Percentiles rank a stretch among this genome's conserved stretches.
Conservation (phyloP, 2,329 filamentous ascomycete genomes). For the Exophiala viscosa region DNA sequence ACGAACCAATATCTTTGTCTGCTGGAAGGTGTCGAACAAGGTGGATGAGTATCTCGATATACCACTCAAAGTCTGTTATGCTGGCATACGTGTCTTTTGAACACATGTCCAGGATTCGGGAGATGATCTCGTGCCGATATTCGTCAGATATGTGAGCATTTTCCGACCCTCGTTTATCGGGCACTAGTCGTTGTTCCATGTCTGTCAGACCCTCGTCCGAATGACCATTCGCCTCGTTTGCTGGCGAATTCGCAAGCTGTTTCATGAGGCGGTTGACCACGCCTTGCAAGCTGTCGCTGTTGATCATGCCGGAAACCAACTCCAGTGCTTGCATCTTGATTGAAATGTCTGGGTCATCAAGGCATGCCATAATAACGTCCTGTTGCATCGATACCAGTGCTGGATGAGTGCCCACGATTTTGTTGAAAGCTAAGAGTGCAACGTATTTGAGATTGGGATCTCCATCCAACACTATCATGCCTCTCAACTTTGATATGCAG, state of each 20-base stretch:
- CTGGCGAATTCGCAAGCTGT: conserved; percentile 69
- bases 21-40: conserved; percentile 46
- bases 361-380: conserved; percentile 92
- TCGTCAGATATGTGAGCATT: conserved; percentile 72
- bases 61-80: conserved; percentile 93
- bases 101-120: conserved; percentile 82
- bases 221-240: conserved; percentile 37
- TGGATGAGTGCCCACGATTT: conserved; percentile 84
- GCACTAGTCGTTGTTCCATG: conserved; percentile 53
- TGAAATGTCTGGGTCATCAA: conserved; percentile 92
- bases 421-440: conserved; percentile 89
- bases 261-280: conserved; percentile 84
- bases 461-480: conserved; percentile 89
- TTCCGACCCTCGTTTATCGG: conserved; percentile 48
- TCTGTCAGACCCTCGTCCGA: conserved; percentile 45
- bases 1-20: conserved; percentile 1
- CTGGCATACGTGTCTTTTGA: conserved; percentile 82
- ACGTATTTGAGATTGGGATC: conserved; percentile 98
- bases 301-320: conserved; percentile 90
- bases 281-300: conserved; percentile 73
- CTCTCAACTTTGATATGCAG: conserved; percentile 86
- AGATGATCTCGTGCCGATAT: conserved; percentile 79
- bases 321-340: conserved; percentile 91
- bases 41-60: conserved; percentile 83
- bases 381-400: conserved; percentile 86